These are phyloP conservation scores for Ramaria rubella DNA, from an alignment of 768 basidiomycete genomes.

Conservation along the genomic window DNA sequence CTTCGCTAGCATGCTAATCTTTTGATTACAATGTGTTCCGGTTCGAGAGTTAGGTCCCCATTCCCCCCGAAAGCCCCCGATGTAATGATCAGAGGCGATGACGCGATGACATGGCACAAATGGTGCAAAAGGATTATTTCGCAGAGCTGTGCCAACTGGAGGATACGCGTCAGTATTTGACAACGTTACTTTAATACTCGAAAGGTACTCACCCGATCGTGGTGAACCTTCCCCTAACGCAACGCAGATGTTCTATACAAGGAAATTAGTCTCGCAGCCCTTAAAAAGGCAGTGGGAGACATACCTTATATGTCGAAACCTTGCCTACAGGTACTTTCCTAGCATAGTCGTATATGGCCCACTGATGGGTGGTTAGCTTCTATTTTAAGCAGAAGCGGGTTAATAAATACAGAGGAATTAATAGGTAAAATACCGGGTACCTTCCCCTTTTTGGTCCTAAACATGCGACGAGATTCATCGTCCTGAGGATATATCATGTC, in stretches of 20 bases:
- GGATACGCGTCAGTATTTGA: not conserved
- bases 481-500: conserved; percentile 5
- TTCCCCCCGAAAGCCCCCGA: conserved; percentile 61
- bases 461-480: conserved; percentile 16
- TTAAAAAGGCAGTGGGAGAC: not conserved
- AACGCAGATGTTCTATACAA: conserved; percentile 31
- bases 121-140: conserved; percentile 62
- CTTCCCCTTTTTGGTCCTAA: conserved; percentile 26
- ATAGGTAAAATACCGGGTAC: conserved; percentile 14
- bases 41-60: conserved; percentile 40
- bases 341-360: conserved; percentile 54
- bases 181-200: not conserved
- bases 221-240: conserved; percentile 51
- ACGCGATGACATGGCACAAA: conserved; percentile 66
- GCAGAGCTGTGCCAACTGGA: conserved; percentile 62
- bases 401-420: not conserved
- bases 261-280: not conserved
- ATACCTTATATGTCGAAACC: conserved; percentile 48
- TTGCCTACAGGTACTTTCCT: conserved; percentile 43
- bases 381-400: conserved; percentile 26
- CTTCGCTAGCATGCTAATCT: conserved; percentile 40
- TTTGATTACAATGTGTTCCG: conserved; percentile 38
- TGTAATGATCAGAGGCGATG: conserved; percentile 50
- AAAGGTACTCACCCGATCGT: conserved; percentile 47
- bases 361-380: conserved; percentile 47